Conservation (phyloP, 441 rosid species). For the Adansonia grandidieri region DNA sequence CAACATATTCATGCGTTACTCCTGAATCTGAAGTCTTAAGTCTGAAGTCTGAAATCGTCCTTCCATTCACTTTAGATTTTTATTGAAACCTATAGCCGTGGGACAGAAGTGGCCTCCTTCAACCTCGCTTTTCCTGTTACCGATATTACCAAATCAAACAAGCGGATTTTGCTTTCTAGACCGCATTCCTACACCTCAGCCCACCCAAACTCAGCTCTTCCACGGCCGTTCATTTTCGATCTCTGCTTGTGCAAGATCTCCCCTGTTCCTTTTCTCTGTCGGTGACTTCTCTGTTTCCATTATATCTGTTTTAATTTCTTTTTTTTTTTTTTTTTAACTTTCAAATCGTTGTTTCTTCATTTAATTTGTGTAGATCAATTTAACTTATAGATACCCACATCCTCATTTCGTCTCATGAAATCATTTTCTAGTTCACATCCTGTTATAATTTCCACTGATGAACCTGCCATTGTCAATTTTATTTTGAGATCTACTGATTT, state of each 20-base stretch:
- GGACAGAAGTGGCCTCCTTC: neutral
- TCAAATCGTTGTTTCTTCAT: neutral
- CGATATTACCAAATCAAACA: neutral
- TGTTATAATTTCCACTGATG: neutral
- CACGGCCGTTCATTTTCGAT: neutral
- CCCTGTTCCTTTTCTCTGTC: neutral
- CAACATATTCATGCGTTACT: no score
- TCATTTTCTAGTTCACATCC: neutral
- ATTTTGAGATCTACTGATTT: constrained; percentile 24
- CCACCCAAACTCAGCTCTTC: neutral
- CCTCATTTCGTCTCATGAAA: neutral
- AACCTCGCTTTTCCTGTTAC: neutral
- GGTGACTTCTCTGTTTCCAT: neutral
- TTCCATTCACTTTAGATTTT: neutral
- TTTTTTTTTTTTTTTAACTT: neutral
- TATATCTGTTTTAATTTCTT: neutral
- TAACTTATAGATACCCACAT: constrained; percentile 18
- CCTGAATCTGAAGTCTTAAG: no score
- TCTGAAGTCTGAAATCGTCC: neutral
- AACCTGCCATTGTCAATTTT: neutral
- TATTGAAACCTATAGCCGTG: neutral
- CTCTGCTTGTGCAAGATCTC: constrained; percentile 12
- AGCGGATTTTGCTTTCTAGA: neutral
- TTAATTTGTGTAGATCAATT: constrained; percentile 7
- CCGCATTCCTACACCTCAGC: neutral